phyloP scores from a whole-genome alignment of 1,284 basidiomycete species.

The Athelia sp. region DNA sequence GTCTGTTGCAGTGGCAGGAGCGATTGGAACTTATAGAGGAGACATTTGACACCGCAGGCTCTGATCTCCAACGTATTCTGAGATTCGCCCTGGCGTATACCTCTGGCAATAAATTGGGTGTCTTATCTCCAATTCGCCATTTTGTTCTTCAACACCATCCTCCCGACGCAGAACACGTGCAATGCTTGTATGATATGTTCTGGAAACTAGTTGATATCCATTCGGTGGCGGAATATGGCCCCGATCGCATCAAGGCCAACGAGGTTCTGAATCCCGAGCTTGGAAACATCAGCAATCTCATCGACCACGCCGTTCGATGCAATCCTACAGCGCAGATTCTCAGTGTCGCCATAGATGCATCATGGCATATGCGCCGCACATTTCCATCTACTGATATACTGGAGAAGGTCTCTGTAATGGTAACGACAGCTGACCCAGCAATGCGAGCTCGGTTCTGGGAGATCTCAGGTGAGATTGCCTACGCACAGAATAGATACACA shows the following conservation, averaged over 20 bases:
- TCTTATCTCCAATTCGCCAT: neutral
- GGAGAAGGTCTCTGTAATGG: neutral
- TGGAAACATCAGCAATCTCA: neutral
- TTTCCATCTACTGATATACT: neutral
- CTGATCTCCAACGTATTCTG: neutral
- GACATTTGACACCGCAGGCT: neutral
- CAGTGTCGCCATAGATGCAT: neutral
- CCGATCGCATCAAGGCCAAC: neutral
- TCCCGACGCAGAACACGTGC: neutral
- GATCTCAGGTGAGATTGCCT: neutral
- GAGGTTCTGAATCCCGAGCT: neutral
- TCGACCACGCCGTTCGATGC: neutral
- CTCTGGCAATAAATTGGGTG: neutral
- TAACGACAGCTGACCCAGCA: neutral
- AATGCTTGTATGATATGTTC: neutral
- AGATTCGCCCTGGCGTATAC: neutral
- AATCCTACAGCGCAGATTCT: neutral
- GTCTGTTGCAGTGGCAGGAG: neutral
- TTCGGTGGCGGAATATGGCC: neutral
- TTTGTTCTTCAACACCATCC: neutral
- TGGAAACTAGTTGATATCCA: neutral
- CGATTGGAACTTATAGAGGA: neutral
- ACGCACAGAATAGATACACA: too few species aligned
- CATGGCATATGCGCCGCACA: neutral
- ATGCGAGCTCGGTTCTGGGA: neutral